Evolutionary conservation across 1,284 basidiomycete genomes (phyloP), one percentile per base, ranked within the genome.

Genomic region (Xanthoconium separans): DNA sequence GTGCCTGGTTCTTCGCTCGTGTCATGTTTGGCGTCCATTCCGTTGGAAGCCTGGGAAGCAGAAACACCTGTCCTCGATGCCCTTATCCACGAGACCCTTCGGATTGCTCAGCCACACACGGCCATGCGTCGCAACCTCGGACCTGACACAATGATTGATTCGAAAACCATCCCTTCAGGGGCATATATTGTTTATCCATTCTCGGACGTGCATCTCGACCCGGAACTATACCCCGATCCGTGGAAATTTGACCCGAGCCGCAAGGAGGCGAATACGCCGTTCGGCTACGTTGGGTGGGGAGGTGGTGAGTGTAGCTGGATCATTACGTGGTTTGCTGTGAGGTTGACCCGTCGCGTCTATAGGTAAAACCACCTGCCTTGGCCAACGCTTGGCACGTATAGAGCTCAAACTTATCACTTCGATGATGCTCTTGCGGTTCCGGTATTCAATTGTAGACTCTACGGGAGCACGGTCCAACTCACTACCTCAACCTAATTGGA

Each of bases 91-190:
- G 87, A 90, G 71, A 89, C 87, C 29, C 79, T 87, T 18, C 82
- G 88, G 31, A 71, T 90, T 42, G 87, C 87, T 7, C 85, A 89
- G 72, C 86, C 88, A 43, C 86, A 89, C 70, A 80, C 81, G 3
- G 88, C 87, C 51, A 87, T 89, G 85, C 80, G 87, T 64, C 78
- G 83, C 54, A 89, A 90, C 66, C 71, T 87, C 53, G 87, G 87
- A 16, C 82, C 83, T 59, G 81, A 85, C 50, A 69, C 81, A 34
- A 77, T 81, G 62, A 82, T 89, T 57, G 80, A 83, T 66, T 80
- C 80, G 50, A 84, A 82, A 68, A 71, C 77, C 22, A 79, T 89
- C 31, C 85, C 85, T 33, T 81, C 81, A 15, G 88, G 85, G 51
- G 79, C 84, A 50, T 89, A 85, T 64, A 79, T 88, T 50, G 76